Base-by-base conservation (phyloP, 2,329 filamentous ascomycete species). In the Alternaria incomplexa region DNA sequence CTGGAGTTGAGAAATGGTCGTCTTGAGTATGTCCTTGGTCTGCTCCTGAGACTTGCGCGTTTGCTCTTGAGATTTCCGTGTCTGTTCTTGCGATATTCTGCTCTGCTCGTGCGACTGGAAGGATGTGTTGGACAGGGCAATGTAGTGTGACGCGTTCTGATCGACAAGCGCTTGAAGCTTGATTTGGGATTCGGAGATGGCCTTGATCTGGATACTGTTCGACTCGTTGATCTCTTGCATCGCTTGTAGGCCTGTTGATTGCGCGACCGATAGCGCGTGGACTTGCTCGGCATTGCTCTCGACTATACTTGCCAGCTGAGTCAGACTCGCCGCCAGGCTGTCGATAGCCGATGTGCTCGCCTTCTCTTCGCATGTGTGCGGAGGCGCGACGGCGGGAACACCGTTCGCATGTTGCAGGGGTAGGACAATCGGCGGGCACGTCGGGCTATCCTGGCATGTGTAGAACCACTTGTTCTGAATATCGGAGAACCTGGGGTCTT, bases 161-260 rank as follows among this genome's bases (percentile, higher is more conserved):
- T 71, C 72, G 25, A 78, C 69, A 3, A 78, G 66, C 0, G 64
- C 26, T 51, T 78, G 76, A 1, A 79, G 67, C 45, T 72, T 76
- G 6, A 70, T 64, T 57, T 78, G 77, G 10, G 69, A 67, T 36
- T 76, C 74, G 3, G 75, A 70, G 1, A 79, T 72, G 3, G 68
- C 68, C 60, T 78, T 79, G 58, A 79, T 78, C 57, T 79, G 77
- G 6, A 73, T 71, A 20, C 67, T 68, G 56, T 75, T 78, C 7
- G 75, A 73, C 50, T 79, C 76, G 52, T 77, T 78, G 63, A 79
- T 78, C 47, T 78, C 74, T 47, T 79, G 77, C 77, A 79, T 79
- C 46, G 68, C 69, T 54, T 76, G 71, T 3, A 79, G 69, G 6
- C 77, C 77, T 2, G 67, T 68, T 10, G 75, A 77, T 46, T 79